phyloP scores from a whole-genome alignment of 768 basidiomycete species.

The Kwoniella europaea region DNA sequence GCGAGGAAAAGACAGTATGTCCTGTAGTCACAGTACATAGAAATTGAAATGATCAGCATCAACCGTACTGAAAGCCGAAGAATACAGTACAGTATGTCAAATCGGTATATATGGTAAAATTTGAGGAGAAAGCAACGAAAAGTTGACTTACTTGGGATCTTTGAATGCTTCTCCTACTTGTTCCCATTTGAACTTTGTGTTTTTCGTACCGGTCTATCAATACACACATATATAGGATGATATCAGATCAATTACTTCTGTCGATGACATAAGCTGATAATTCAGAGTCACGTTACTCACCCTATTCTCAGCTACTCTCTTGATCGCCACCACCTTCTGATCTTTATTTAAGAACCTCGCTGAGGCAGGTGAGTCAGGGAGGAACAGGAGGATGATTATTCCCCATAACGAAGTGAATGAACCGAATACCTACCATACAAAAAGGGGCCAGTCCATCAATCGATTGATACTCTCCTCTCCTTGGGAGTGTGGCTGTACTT shows the following conservation, averaged over 20 bases:
- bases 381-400: slow-evolving; percentile 53
- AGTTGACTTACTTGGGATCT: slow-evolving; percentile 52
- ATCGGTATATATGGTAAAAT: too few species aligned
- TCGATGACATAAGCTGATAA: too few species aligned
- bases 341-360: slow-evolving; percentile 55
- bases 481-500: not conserved
- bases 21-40: slow-evolving; percentile 2
- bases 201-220: slow-evolving; percentile 55
- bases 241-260: too few species aligned
- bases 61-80: not conserved
- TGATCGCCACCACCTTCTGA: slow-evolving; percentile 58
- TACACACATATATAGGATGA: not conserved
- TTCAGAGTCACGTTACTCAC: slow-evolving; percentile 1
- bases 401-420: slow-evolving; percentile 56
- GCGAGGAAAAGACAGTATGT: slow-evolving; percentile 58
- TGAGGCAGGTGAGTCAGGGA: slow-evolving; percentile 59
- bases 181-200: slow-evolving; percentile 58
- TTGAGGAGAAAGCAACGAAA: not conserved
- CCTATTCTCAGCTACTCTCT: slow-evolving; percentile 57
- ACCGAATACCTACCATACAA: slow-evolving; percentile 53
- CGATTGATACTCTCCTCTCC: too few species aligned
- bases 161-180: slow-evolving; percentile 55
- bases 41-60: not conserved
- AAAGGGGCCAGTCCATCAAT: too few species aligned
- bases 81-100: too few species aligned